A percentile compares a stretch with the other conserved stretches of the same genome.
These are phyloP conservation scores for Talaromyces sp. DNA, from an alignment of 2,329 filamentous ascomycete genomes.

Conservation along the genomic window DNA sequence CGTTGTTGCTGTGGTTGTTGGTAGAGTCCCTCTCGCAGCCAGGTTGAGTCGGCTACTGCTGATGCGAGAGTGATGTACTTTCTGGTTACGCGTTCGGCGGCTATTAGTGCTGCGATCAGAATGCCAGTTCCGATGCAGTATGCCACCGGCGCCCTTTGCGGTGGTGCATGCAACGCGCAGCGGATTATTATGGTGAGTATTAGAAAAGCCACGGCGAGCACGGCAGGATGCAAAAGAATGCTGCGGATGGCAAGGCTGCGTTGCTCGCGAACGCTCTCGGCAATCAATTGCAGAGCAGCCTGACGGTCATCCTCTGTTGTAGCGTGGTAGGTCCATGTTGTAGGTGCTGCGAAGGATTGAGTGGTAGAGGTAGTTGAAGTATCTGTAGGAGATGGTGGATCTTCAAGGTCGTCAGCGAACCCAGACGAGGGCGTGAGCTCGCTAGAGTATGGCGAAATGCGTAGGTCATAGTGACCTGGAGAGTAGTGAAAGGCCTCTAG, in stretches of 20 bases:
- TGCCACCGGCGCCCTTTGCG: constrained; percentile 53
- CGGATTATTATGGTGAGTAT: constrained; percentile 42
- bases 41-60: constrained; percentile 55
- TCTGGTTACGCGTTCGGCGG: constrained; percentile 59
- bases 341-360: constrained; percentile 40
- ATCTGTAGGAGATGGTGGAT: constrained; percentile 37
- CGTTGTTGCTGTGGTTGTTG: constrained; percentile 1
- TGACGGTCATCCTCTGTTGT: constrained; percentile 57
- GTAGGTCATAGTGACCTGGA: constrained; percentile 21
- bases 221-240: constrained; percentile 60
- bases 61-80: constrained; percentile 64
- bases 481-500: constrained; percentile 29
- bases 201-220: constrained; percentile 38
- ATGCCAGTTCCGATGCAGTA: constrained; percentile 59
- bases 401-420: constrained; percentile 40
- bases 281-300: constrained; percentile 68
- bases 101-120: constrained; percentile 61
- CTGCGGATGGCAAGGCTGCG: constrained; percentile 62
- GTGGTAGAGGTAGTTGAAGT: constrained; percentile 51
- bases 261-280: constrained; percentile 78
- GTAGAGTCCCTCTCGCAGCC: constrained; percentile 49
- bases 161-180: constrained; percentile 37
- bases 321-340: constrained; percentile 28
- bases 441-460: constrained; percentile 15
- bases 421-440: constrained; percentile 12